These are phyloP conservation scores for Draba incana DNA, from an alignment of 345 rosid genomes.

Conservation along the genomic window DNA sequence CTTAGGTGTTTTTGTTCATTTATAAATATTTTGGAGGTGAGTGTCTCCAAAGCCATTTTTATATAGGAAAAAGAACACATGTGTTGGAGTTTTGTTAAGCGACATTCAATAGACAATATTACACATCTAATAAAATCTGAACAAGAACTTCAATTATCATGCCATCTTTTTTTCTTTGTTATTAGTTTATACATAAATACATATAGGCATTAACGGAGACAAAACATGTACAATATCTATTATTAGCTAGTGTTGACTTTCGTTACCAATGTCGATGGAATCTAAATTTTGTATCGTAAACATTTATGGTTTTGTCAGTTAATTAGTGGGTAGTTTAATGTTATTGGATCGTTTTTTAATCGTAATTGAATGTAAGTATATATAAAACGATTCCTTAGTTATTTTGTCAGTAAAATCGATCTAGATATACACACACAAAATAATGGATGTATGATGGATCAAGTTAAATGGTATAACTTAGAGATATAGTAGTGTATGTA, in stretches of 20 bases:
- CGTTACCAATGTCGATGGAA: conserved; percentile 23
- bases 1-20: no score
- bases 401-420: conserved; percentile 23
- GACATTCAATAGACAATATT: background rate
- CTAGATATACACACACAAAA: conserved; percentile 26
- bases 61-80: no score
- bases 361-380: background rate
- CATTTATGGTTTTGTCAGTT: conserved; percentile 34
- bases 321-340: conserved; percentile 26
- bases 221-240: conserved; percentile 25
- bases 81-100: no score
- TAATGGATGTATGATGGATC: conserved; percentile 34
- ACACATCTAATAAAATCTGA: conserved; percentile 8
- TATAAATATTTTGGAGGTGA: no score
- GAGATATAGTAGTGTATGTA: conserved; percentile 17
- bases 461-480: conserved; percentile 6
- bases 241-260: conserved; percentile 26
- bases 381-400: background rate
- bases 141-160: conserved; percentile 10
- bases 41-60: no score
- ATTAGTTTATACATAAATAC: conserved; percentile 25
- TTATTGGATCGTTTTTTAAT: conserved; percentile 9
- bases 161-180: conserved; percentile 1
- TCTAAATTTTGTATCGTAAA: conserved; percentile 15
- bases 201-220: no score